Evolutionary conservation across 2,329 filamentous ascomycete species (phyloP).

Genomic region (Trichoderma asperellum): DNA sequence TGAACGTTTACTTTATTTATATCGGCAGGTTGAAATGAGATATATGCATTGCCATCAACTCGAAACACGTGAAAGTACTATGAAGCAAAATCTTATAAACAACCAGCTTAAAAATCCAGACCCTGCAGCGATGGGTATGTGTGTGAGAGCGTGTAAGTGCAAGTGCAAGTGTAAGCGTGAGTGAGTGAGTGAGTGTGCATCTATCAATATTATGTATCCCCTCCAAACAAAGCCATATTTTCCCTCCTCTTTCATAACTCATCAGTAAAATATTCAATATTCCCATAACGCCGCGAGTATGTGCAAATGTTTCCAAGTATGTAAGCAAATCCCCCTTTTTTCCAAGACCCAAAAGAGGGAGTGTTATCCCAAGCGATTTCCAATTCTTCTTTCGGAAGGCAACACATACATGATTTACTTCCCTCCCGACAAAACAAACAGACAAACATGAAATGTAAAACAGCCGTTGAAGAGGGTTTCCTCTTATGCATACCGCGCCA

Average conservation of each 20-base stretch:
- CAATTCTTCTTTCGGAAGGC: not conserved
- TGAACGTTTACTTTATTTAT: not conserved
- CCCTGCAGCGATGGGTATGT: constrained; percentile 14
- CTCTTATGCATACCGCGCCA: constrained; percentile 40
- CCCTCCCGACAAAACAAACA: not conserved
- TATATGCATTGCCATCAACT: not conserved
- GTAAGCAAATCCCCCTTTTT: not conserved
- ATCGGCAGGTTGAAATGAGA: not conserved
- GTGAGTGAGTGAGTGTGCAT: not conserved
- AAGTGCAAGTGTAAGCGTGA: no score
- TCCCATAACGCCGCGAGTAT: constrained; percentile 16
- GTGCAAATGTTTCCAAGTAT: constrained; percentile 5
- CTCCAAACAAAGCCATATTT: not conserved
- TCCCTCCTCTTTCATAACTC: constrained; percentile 22
- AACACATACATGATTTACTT: not conserved
- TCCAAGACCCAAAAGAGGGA: not conserved
- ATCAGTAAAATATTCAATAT: not conserved
- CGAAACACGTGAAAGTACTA: not conserved
- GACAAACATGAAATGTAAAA: not conserved
- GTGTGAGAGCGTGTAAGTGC: not conserved
- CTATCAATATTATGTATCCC: not conserved
- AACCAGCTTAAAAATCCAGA: not conserved
- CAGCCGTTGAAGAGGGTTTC: not conserved
- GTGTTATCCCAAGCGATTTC: not conserved
- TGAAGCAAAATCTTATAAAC: not conserved